Evolutionary conservation across 1,284 basidiomycete genomes (phyloP).

Genomic region (Singerocomus rubriflavus): DNA sequence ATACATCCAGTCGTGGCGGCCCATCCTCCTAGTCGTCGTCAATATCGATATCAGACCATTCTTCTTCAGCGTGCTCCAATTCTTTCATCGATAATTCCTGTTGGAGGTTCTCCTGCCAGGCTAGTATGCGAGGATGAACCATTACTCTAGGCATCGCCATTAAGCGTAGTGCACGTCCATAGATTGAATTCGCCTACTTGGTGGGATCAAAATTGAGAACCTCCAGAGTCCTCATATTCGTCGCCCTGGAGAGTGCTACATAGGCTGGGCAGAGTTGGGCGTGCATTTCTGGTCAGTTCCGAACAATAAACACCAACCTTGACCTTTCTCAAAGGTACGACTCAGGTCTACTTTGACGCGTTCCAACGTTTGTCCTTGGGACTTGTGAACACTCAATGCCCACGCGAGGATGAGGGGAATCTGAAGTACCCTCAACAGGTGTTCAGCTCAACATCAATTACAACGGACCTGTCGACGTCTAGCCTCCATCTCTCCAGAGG

Average conservation of each 20-base stretch:
- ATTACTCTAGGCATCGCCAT: constrained; percentile 37
- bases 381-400: constrained; percentile 85
- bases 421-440: constrained; percentile 35
- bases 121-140: constrained; percentile 44
- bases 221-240: constrained; percentile 78
- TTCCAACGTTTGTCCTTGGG: constrained; percentile 80
- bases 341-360: constrained; percentile 69
- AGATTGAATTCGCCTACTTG: constrained; percentile 49
- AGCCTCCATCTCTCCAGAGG: constrained; percentile 50
- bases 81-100: constrained; percentile 7
- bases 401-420: constrained; percentile 77
- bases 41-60: constrained; percentile 22
- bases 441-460: not conserved
- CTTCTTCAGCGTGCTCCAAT: constrained; percentile 5
- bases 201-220: constrained; percentile 74
- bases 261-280: constrained; percentile 59
- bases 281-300: not conserved
- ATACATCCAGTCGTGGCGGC: not conserved
- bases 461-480: constrained; percentile 46
- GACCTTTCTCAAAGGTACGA: constrained; percentile 78
- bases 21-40: constrained; percentile 15
- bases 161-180: not conserved
- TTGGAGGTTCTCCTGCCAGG: constrained; percentile 26
- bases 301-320: constrained; percentile 41
- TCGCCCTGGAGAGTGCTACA: constrained; percentile 91